Percentiles rank a stretch among this genome's conserved stretches.
Evolutionary conservation across 2,329 filamentous ascomycete genomes (phyloP).

Genomic region (Furcasterigmium furcatum): DNA sequence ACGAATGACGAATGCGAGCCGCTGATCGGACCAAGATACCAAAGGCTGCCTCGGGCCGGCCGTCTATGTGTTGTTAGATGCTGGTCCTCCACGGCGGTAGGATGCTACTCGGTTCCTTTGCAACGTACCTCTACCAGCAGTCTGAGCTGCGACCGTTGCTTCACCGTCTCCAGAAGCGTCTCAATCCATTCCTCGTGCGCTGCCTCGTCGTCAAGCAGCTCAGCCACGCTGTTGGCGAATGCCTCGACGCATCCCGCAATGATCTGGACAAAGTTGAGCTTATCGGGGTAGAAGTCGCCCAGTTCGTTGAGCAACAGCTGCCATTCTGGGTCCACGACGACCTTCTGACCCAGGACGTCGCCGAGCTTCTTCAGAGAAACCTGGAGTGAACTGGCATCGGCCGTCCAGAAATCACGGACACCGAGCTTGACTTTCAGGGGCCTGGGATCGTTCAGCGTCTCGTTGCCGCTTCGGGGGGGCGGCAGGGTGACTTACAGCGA

Average conservation of each 20-base stretch:
- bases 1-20: conserved; percentile 24
- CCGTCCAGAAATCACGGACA: conserved; percentile 40
- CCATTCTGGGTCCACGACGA: conserved; percentile 40
- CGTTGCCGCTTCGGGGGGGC: conserved; percentile 1
- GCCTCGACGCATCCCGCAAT: conserved; percentile 32
- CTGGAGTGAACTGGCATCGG: conserved; percentile 25
- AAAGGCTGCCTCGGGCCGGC: conserved; percentile 22
- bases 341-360: conserved; percentile 32
- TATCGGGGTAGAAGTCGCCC: conserved; percentile 34
- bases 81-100: background rate
- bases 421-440: conserved; percentile 38
- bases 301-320: conserved; percentile 33
- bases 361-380: conserved; percentile 24
- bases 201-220: conserved; percentile 36
- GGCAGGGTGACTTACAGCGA: conserved; percentile 6
- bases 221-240: conserved; percentile 33
- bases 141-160: conserved; percentile 19
- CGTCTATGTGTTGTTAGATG: background rate
- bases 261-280: conserved; percentile 29
- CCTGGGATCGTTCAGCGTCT: conserved; percentile 18
- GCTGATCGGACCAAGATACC: conserved; percentile 12
- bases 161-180: conserved; percentile 31
- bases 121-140: conserved; percentile 32
- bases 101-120: too few species aligned
- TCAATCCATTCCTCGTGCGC: conserved; percentile 37